These are phyloP conservation scores for Protostelium mycophagum DNA, from an alignment of 78 protist species.

Conservation along the genomic window DNA sequence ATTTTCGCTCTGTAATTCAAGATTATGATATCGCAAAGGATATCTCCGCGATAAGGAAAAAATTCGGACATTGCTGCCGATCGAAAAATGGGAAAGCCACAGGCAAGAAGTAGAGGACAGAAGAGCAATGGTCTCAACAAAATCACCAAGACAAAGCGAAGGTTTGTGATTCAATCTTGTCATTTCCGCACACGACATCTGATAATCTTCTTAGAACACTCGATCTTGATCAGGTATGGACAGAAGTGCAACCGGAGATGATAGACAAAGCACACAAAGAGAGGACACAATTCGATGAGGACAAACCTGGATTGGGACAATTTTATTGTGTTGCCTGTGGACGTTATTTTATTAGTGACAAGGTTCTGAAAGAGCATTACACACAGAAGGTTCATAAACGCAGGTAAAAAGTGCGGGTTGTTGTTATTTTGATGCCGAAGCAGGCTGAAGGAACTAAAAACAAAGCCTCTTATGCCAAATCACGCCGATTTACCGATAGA, in stretches of 20 bases:
- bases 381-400: slow-evolving; percentile 30
- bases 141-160: not conserved
- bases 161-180: not conserved
- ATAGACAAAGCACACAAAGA: slow-evolving; percentile 23
- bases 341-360: slow-evolving; percentile 18
- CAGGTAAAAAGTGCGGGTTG: not conserved
- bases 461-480: slow-evolving; percentile 33
- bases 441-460: slow-evolving; percentile 33
- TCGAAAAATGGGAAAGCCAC: not conserved
- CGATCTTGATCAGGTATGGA: slow-evolving; percentile 55
- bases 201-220: not conserved
- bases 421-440: too few relatives aligned
- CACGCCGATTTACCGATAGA: slow-evolving; percentile 33
- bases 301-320: slow-evolving; percentile 58
- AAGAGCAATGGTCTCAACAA: not conserved
- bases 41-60: too few relatives aligned
- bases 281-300: slow-evolving; percentile 27
- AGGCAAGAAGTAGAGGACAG: not conserved
- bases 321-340: slow-evolving; percentile 41
- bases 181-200: too few relatives aligned
- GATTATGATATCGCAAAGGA: not conserved
- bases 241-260: slow-evolving; percentile 48
- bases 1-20: not conserved
- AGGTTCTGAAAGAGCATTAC: slow-evolving; percentile 26
- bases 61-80: not conserved